Base-by-base conservation (phyloP, 441 rosid genomes). In the Gossypium lobatum region DNA sequence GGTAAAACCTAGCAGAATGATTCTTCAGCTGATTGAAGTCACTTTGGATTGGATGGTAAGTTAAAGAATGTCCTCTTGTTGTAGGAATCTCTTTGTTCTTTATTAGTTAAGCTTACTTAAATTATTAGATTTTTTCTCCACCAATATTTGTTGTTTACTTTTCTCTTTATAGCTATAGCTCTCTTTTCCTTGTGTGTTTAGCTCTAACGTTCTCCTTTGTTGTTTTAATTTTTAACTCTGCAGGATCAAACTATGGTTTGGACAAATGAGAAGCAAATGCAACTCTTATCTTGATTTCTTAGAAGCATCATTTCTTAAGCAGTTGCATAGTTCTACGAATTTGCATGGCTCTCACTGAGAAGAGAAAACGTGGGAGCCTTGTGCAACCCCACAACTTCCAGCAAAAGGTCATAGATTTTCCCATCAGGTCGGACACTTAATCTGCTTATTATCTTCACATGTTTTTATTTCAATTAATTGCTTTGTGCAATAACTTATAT, bases 221-320 rank as follows among this genome's bases (percentile, higher is more conserved):
- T 26, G n/a, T 60, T 60, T 7, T 62, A 28, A 28, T 25, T 37
- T 57, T 14, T 72, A 8, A 11, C 53, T 55, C 53, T 10, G 77
- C 84, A 87, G 88, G 86, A 77, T 61, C 78, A 82, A 50, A 79
- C 79, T 8, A 65, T 28, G 52, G 85, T 21, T 50, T 93, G 98
- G 98, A 93, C 97, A 31, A 79, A 92, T 82, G 93, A 92, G 88
- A 92, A 83, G 82, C 96, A 90, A 37, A 37, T 37, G 45, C 80
- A 78, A 76, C 39, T 71, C 76, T 9, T 92, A 89, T 79, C 88
- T 92, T 64, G 72, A 80, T 70, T 80, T 81, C 16, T 64, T 93
- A 61, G 96, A 93, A 84, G 85, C 81, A 70, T 86, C 95, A 11
- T 92, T 93, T 76, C 85, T 93, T 57, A 80, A 78, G 76, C 91